Base-by-base conservation (phyloP, 345 rosid genomes). In the Eucalyptus tenuipes region DNA sequence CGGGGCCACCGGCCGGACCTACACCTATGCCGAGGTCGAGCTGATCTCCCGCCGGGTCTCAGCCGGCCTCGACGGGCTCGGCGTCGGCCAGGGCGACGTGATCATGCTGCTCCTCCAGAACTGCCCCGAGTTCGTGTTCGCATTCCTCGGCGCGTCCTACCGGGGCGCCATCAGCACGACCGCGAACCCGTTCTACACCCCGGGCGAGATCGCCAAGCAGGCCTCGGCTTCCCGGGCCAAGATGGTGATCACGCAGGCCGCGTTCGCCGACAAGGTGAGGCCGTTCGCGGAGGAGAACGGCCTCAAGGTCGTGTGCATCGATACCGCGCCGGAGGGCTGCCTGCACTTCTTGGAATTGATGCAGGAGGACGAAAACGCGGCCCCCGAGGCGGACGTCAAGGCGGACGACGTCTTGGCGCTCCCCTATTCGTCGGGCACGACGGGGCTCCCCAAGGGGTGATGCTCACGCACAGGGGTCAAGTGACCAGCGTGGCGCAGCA, bases 361-460 rank as follows among this genome's bases (percentile, higher is more conserved):
- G 29, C 86, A 88, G 15, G 89, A 94, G 17, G 93, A 95, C 42
- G 97, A 95, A 88, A 87, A 85, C 14, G 90, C 92, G 0, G 85
- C 92, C 9, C 94, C 94, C 1, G 57, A 85, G 1, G 94, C 91
- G 15, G 87, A 93, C 20, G 92, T 98, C 86, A 86, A 87, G 7
- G 89, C 97, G 1, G 94, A 98, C 47, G 98, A 98, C 55, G 97
- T 95, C 10, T 97, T 96, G 88, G 99, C 98, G 13, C 94, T 98
- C 2, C 99, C 98, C 4, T 98, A 95, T 87, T 98, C 99, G 8
- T 98, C 99, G 5, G 99, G 99, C 3, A 98, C 99, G 5, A 98
- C 99, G 5, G 99, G 99, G 14, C 61, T 98, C 12, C 99, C 99
- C 1, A 98, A 98, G 89, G 99, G 7, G 99, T 98, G 85, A 96